Evolutionary conservation across 2,329 filamentous ascomycete genomes (phyloP), one percentile per base, ranked within the genome.

Genomic region (Verticillium nonalfalfae): DNA sequence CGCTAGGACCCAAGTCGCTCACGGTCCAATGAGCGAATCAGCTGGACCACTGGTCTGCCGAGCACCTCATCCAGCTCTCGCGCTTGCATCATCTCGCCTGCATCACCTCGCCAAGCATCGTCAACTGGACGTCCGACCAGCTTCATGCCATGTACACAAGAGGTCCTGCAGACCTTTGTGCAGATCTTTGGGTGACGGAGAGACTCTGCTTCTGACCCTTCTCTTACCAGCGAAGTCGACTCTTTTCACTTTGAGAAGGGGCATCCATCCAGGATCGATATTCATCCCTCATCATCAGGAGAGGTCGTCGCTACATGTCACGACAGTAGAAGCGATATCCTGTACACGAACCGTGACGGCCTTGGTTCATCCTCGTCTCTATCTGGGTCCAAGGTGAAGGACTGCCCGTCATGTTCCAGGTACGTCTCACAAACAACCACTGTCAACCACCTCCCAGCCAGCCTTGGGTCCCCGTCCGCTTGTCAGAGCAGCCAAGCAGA

Each of bases 321-420:
- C 35, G 35, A 36, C 2, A 36, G 7, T 36, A 36, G 4, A 13
- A 36, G 1, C 35, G 11, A 13, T 4, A 36, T 36, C 35, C 26
- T 26, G 11, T 36, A 5, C 35, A 13, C 7, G 35, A 36, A 2
- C 35, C 35, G 35, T 36, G 35, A 36, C 1, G 11, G 2, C 7
- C 2, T 13, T 7, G 2, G 2, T 36, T 36, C 4, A 36, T 36
- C 11, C 35, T 36, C 11, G 11, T 36, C 11, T 13, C 4, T 50
- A 11, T 11, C n/a, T 60, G 72, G 71, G 55, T 73, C 69, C 4
- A 74, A 64, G 14, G 62, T 65, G 13, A 70, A 59, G 14, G 70
- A 69, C 55, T 70, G 70, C n/a, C 71, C 72, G 52, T 73, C 73
- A 21, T 74, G 68, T 38, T 67, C 70, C 33, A 72, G 40, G 62